Percentiles rank a stretch among this genome's conserved stretches.
These are phyloP conservation scores for Aspergillus sp. DNA, from an alignment of 2,329 filamentous ascomycete genomes.

Conservation along the genomic window DNA sequence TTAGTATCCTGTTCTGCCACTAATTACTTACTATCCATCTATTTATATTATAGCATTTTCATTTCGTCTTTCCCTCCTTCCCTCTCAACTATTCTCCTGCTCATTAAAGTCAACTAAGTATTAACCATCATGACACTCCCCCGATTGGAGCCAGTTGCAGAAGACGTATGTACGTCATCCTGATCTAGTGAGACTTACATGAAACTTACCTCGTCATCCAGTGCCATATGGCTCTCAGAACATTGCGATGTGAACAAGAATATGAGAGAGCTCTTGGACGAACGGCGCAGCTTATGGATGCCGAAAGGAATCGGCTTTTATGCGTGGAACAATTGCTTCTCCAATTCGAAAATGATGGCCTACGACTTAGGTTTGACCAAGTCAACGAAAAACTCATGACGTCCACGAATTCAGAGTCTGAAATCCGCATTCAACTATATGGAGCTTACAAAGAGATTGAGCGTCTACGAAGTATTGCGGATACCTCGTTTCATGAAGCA, in stretches of 20 bases:
- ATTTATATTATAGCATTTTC: too few species aligned
- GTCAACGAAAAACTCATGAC: conserved; percentile 53
- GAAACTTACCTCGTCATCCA: conserved; percentile 7
- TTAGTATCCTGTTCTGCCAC: too few species aligned
- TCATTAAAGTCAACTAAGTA: not conserved
- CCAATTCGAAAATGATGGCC: conserved; percentile 66
- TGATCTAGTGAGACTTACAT: not conserved
- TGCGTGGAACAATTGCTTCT: conserved; percentile 66
- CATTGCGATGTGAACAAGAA: conserved; percentile 59
- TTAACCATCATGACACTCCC: conserved; percentile 5
- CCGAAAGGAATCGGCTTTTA: conserved; percentile 68
- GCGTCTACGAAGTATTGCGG: conserved; percentile 28
- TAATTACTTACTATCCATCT: too few species aligned
- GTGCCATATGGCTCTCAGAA: conserved; percentile 48
- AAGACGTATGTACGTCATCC: conserved; percentile 5
- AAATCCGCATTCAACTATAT: conserved; percentile 45
- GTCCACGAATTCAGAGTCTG: conserved; percentile 39
- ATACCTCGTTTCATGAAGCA: conserved; percentile 50
- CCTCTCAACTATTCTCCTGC: too few species aligned
- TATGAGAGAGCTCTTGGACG: conserved; percentile 63
- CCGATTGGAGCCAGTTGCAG: conserved; percentile 4
- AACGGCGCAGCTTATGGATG: conserved; percentile 64
- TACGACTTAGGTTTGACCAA: conserved; percentile 59
- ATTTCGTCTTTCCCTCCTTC: too few species aligned
- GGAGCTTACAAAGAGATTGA: conserved; percentile 44